Conservation (phyloP, 1,284 basidiomycete species). For the Fomes fomentarius region DNA sequence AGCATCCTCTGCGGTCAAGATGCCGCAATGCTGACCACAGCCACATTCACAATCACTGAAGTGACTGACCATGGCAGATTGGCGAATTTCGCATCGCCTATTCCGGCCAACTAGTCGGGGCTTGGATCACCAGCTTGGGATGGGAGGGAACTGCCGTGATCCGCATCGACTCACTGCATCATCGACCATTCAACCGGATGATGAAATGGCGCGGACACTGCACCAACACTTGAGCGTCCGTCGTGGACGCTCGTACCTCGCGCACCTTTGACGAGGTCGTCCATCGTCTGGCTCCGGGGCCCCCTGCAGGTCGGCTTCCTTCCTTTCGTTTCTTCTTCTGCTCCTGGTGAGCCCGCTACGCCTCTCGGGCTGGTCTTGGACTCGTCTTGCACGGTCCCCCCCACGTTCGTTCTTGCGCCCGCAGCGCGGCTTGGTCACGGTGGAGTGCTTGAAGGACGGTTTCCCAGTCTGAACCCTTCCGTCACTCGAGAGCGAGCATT, state of each 20-base stretch:
- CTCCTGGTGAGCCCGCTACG: slow-evolving; percentile 26
- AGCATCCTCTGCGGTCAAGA: not conserved
- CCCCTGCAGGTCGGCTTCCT: slow-evolving; percentile 16
- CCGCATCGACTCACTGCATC: slow-evolving; percentile 13
- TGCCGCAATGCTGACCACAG: slow-evolving; percentile 4
- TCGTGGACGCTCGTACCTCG: not conserved
- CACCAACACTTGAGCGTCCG: not conserved
- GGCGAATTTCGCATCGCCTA: not conserved
- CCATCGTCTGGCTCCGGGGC: slow-evolving; percentile 20
- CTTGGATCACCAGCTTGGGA: slow-evolving; percentile 1
- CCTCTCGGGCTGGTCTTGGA: slow-evolving; percentile 24
- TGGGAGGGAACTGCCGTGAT: slow-evolving; percentile 16
- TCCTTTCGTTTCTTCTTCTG: slow-evolving; percentile 19
- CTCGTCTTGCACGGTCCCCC: slow-evolving; percentile 11
- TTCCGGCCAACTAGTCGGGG: not conserved
- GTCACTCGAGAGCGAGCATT: slow-evolving; percentile 14
- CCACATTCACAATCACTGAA: not conserved
- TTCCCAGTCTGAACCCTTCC: slow-evolving; percentile 1
- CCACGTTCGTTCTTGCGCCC: slow-evolving; percentile 2
- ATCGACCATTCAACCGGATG: slow-evolving; percentile 7
- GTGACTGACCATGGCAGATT: slow-evolving; percentile 1
- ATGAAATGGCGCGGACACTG: slow-evolving; percentile 5
- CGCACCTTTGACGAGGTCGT: slow-evolving; percentile 27
- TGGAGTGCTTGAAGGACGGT: slow-evolving; percentile 13
- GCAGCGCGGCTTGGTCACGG: slow-evolving; percentile 15